These are phyloP conservation scores for Saccharomycopsis hybrid DNA, from an alignment of 1,139 yeast genomes.

Conservation along the genomic window DNA sequence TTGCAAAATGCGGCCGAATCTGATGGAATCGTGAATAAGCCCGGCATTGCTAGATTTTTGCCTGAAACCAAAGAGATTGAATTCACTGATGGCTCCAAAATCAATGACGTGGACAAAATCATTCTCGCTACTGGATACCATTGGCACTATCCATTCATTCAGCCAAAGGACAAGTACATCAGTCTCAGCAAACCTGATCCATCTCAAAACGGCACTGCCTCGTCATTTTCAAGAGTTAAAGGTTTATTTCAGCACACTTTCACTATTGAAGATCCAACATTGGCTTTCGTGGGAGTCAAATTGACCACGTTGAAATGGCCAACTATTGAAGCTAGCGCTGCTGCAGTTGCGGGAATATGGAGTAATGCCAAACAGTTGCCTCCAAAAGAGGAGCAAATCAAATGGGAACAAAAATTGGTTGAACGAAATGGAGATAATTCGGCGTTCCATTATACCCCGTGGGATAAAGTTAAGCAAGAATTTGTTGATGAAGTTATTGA, in stretches of 20 bases:
- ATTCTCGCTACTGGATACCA: constrained; percentile 45
- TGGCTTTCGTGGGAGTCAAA: constrained; percentile 32
- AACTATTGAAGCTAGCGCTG: constrained; percentile 27
- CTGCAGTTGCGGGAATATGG: constrained; percentile 28
- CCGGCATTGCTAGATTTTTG: constrained; percentile 27
- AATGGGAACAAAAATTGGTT: constrained; percentile 23
- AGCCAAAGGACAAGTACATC: constrained; percentile 15
- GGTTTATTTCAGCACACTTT: constrained; percentile 38
- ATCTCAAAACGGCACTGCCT: constrained; percentile 1
- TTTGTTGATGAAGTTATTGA: constrained; percentile 27
- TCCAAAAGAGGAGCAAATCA: constrained; percentile 23
- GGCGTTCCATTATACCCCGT: constrained; percentile 30
- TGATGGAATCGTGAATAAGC: constrained; percentile 33
- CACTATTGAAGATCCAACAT: constrained; percentile 36
- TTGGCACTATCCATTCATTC: constrained; percentile 35
- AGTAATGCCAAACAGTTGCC: constrained; percentile 25
- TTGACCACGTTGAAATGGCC: constrained; percentile 27
- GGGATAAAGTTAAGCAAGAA: constrained; percentile 26
- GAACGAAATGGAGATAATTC: constrained; percentile 24
- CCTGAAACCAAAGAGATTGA: constrained; percentile 25
- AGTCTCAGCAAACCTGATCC: constrained; percentile 15
- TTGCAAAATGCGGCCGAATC: constrained; percentile 34
- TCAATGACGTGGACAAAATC: constrained; percentile 33
- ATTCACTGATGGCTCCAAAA: constrained; percentile 34
- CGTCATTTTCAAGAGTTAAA: constrained; percentile 18